Evolutionary conservation across 2,329 filamentous ascomycete genomes (phyloP).

Genomic region (Trichoderma asperellum): DNA sequence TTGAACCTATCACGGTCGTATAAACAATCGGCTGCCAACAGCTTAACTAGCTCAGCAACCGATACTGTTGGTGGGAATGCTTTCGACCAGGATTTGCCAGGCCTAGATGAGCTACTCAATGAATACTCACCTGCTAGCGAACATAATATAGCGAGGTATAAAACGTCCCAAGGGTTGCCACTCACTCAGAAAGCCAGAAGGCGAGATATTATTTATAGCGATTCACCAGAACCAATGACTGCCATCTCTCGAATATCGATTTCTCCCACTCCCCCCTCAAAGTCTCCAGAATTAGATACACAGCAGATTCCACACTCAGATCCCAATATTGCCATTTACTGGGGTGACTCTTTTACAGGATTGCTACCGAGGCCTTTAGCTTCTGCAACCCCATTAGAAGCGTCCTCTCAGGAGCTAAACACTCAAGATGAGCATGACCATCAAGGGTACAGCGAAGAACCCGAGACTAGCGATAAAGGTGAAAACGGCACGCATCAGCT

Average conservation of each 20-base stretch:
- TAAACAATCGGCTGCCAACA: constrained; percentile 39
- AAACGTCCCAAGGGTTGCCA: constrained; percentile 35
- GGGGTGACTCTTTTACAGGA: background rate
- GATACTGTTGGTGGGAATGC: constrained; percentile 47
- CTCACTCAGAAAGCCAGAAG: constrained; percentile 40
- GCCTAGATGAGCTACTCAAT: constrained; percentile 42
- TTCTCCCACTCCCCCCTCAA: background rate
- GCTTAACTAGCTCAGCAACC: constrained; percentile 41
- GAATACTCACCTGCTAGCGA: constrained; percentile 30
- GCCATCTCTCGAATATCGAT: background rate
- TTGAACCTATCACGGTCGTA: constrained; percentile 36
- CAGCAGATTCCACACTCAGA: background rate
- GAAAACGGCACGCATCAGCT: constrained; percentile 46
- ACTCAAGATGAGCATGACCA: constrained; percentile 18
- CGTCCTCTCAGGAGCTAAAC: constrained; percentile 36
- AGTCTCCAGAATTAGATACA: background rate
- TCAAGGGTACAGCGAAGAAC: constrained; percentile 23
- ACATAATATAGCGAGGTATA: constrained; percentile 34
- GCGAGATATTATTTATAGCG: constrained; percentile 40
- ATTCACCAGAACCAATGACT: constrained; percentile 36
- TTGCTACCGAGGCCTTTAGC: background rate
- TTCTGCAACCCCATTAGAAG: constrained; percentile 27
- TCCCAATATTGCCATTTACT: background rate
- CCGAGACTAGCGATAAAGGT: constrained; percentile 35
- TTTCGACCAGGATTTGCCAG: constrained; percentile 45